A percentile compares a stretch with the other conserved stretches of the same genome.
Evolutionary conservation across 2,329 filamentous ascomycete genomes (phyloP).

Genomic region (Chrysoporthe austroafricana): DNA sequence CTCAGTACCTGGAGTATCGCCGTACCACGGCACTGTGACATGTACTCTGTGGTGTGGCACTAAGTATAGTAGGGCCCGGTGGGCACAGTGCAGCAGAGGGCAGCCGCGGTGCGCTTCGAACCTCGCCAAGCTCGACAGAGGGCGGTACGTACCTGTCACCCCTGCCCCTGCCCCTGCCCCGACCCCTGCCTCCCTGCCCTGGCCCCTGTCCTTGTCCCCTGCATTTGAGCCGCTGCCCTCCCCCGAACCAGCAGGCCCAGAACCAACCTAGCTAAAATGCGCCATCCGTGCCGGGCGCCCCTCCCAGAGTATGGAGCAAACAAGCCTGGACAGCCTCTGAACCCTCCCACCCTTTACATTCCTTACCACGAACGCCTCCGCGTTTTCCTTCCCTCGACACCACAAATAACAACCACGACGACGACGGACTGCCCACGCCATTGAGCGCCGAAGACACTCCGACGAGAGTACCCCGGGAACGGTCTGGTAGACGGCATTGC

Average conservation of each 20-base stretch:
- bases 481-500: background rate
- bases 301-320: background rate
- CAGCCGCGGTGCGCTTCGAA: background rate
- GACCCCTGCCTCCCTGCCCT: background rate
- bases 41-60: no score
- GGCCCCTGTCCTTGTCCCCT: constrained; percentile 1
- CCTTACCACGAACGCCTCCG: constrained; percentile 13
- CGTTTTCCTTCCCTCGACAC: constrained; percentile 6
- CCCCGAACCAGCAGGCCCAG: background rate
- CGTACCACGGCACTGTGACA: background rate
- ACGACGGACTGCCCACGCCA: background rate
- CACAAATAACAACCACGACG: background rate
- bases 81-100: background rate
- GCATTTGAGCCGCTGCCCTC: constrained; percentile 7
- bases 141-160: background rate
- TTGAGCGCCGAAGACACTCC: background rate
- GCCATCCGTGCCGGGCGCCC: background rate
- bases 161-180: background rate
- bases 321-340: background rate
- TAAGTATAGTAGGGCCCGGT: no score
- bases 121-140: background rate
- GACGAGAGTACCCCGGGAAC: background rate
- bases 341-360: constrained; percentile 9
- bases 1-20: no score
- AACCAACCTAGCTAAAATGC: background rate